Base-by-base conservation (phyloP, 2,329 filamentous ascomycete species). In the Alternaria tenuissima region DNA sequence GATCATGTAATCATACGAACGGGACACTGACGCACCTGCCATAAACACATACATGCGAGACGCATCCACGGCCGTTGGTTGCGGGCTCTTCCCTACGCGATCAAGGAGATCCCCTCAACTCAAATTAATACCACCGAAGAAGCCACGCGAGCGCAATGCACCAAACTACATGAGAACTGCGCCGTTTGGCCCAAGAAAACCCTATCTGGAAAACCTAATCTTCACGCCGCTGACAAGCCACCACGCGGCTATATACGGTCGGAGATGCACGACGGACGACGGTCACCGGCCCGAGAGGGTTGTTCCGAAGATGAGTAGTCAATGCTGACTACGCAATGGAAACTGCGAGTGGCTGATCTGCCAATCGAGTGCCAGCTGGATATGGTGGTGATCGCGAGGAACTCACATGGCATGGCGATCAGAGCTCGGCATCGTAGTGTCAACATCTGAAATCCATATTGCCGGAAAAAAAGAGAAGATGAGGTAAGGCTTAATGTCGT, bases 261-360 rank as follows among this genome's bases (percentile, higher is more conserved):
- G 46, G 30, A 49, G 32, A 38, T 38, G 46, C 46, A 49, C 32
- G 46, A 42, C 20, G 20, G 20, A 42, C 39, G 20, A 49, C 20
- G 46, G 30, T 26, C 46, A 49, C 46, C 46, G 46, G 46, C 20
- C 46, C 46, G 46, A 49, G 46, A 49, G 46, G 46, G 46, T 49
- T 36, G 20, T 36, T 49, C 46, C 46, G 32, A 49, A 38, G 20
- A 9, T 36, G 46, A 24, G 20, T 49, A 34, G 32, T 36, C 32
- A 49, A 18, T 12, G 32, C 20, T 49, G 46, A 48, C 46, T 48
- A 48, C 32, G 30, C 46, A 48, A 28, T 18, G 20, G 1, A 36
- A n/a, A 28, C 5, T 48, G 18, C 30, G 22, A 34, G 16, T 48
- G 46, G 46, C 30, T 34, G 46, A 38, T 20, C 18, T 36, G 34